These are phyloP conservation scores for Citeromyces nyonsensis DNA, from an alignment of 805 yeast species.

Conservation along the genomic window DNA sequence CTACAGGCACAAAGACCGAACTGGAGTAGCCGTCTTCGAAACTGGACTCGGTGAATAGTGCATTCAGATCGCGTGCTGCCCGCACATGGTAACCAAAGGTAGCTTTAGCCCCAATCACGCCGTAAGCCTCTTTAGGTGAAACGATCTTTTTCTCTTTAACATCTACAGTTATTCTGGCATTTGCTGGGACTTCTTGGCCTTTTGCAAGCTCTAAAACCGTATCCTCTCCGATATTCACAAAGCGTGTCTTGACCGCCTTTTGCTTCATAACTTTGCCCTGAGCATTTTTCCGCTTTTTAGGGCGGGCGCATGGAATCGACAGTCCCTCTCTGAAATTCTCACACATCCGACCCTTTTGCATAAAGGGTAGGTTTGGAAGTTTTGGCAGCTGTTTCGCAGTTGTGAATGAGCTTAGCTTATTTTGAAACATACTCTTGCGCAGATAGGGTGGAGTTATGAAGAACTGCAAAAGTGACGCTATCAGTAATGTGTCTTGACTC, in stretches of 20 bases:
- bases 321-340: constrained; percentile 47
- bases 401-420: constrained; percentile 30
- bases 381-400: constrained; percentile 61
- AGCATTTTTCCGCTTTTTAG: constrained; percentile 17
- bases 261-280: constrained; percentile 25
- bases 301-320: constrained; percentile 22
- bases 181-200: constrained; percentile 49
- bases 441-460: constrained; percentile 80
- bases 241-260: constrained; percentile 34
- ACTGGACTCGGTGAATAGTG: constrained; percentile 57
- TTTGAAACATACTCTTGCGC: constrained; percentile 45
- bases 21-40: constrained; percentile 55
- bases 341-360: constrained; percentile 26
- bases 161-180: constrained; percentile 75
- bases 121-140: constrained; percentile 59
- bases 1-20: constrained; percentile 50
- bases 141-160: constrained; percentile 44
- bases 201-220: constrained; percentile 39
- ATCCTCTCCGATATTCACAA: constrained; percentile 59
- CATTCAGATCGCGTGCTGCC: constrained; percentile 40
- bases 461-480: constrained; percentile 61
- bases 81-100: constrained; percentile 68
- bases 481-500: constrained; percentile 24
- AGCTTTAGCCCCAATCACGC: constrained; percentile 38
- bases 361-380: constrained; percentile 61